phyloP scores from a whole-genome alignment of 1,284 basidiomycete genomes.

The Lentinus polychrous region DNA sequence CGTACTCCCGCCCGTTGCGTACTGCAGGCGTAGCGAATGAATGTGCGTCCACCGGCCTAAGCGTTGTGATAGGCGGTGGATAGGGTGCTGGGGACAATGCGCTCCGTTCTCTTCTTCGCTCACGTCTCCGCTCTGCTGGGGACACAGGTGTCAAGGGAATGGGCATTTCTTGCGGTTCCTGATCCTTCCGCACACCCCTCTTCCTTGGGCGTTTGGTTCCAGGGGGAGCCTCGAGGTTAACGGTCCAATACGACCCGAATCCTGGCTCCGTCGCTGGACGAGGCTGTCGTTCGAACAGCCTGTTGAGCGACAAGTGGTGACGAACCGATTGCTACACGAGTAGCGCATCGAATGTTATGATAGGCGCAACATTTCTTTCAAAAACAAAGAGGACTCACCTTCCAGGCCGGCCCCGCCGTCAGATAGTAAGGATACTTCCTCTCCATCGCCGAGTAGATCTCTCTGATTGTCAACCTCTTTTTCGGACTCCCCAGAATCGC shows the following conservation, averaged over 20 bases:
- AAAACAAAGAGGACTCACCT: conserved; percentile 39
- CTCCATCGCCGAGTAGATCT: conserved; percentile 80
- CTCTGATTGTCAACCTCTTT: conserved; percentile 70
- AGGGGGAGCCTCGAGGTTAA: conserved; percentile 70
- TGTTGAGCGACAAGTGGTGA: conserved; percentile 73
- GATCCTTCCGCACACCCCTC: conserved; percentile 49
- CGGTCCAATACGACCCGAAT: conserved; percentile 80
- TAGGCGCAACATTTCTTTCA: conserved; percentile 7
- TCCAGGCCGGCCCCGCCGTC: conserved; percentile 74
- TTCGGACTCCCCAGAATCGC: conserved; percentile 70
- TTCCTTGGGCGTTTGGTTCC: conserved; percentile 78
- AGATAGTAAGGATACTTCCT: conserved; percentile 73
- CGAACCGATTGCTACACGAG: conserved; percentile 70
- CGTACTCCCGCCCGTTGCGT: conserved; percentile 17
- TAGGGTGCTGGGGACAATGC: conserved; percentile 9
- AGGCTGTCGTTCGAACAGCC: conserved; percentile 70
- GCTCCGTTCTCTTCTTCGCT: background rate
- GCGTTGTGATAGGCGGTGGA: conserved; percentile 19
- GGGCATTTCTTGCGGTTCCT: background rate
- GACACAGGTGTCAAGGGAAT: background rate
- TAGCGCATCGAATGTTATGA: conserved; percentile 8
- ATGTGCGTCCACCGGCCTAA: conserved; percentile 25
- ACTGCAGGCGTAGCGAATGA: conserved; percentile 22
- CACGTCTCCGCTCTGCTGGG: background rate
- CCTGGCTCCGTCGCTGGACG: conserved; percentile 76